Conservation (phyloP, 2,329 filamentous ascomycete species). For the Apiospora arundinis region DNA sequence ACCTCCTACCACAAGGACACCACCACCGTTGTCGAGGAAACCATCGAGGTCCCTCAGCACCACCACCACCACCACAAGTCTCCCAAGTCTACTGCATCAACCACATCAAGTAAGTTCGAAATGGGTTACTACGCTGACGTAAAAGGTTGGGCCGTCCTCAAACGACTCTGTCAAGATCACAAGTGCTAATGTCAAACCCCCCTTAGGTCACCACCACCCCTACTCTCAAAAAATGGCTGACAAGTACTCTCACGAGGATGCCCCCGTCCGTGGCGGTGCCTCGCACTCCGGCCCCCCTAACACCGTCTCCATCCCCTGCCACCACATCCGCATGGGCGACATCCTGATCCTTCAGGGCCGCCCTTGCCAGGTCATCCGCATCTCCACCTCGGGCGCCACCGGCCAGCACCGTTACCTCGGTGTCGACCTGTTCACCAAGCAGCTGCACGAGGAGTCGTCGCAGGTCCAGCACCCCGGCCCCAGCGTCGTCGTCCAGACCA, state of each 20-base stretch:
- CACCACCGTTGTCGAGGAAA: not conserved
- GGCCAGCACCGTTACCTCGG: slow-evolving; percentile 99
- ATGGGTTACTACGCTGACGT: slow-evolving; percentile 71
- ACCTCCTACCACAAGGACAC: slow-evolving; percentile 51
- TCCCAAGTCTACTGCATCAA: slow-evolving; percentile 39
- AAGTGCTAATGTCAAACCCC: not conserved
- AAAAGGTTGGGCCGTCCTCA: slow-evolving; percentile 51
- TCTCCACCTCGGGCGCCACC: slow-evolving; percentile 96
- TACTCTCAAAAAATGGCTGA: slow-evolving; percentile 65
- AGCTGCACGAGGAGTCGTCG: slow-evolving; percentile 97
- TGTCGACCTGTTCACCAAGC: slow-evolving; percentile 99
- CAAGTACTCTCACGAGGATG: slow-evolving; percentile 53
- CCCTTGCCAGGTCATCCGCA: slow-evolving; percentile 99
- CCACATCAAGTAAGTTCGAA: slow-evolving; percentile 50
- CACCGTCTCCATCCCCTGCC: slow-evolving; percentile 97
- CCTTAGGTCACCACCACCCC: slow-evolving; percentile 63
- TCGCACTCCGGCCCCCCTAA: slow-evolving; percentile 60
- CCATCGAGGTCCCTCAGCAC: not conserved
- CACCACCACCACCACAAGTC: slow-evolving; percentile 45
- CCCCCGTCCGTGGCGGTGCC: slow-evolving; percentile 56
- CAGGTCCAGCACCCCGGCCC: slow-evolving; percentile 97
- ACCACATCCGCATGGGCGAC: slow-evolving; percentile 99
- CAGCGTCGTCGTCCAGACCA: slow-evolving; percentile 98
- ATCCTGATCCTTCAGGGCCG: slow-evolving; percentile 98
- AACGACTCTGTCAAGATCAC: not conserved